Evolutionary conservation across 2,329 filamentous ascomycete species (phyloP), one percentile per base, ranked within the genome.

Genomic region (Monosporascus sp.): DNA sequence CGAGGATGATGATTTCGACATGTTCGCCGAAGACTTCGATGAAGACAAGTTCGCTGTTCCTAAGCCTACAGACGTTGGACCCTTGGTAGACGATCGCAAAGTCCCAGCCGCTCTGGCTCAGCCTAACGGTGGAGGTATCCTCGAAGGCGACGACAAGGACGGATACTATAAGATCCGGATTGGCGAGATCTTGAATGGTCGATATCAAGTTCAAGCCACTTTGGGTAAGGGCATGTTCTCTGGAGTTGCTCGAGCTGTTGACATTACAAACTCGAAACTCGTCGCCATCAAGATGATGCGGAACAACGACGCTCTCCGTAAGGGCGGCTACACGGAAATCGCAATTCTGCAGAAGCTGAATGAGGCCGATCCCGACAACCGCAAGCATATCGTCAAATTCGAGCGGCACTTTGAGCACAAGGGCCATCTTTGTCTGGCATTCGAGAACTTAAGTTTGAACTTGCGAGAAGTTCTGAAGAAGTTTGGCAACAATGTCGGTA

Each of bases 221-320:
- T 79, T 99, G 22, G 94, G 94, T 58, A 91, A 90, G 71, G 94
- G 94, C 63, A 96, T 97, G 81, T 99, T 97, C 69, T 96, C 94
- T 0, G 91, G 91, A 8, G 94, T 99, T n/a, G 91, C 94, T 51
- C 86, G 91, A 59, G 94, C 94, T 22, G 80, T 84, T 58, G 92
- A 97, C 70, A 81, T 87, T 22, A 84, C 83, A 48, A 89, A 81
- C 54, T 86, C 86, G 64, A 82, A 83, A 62, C 70, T 88, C n/a
- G 92, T 97, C 35, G 94, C 94, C 24, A 89, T 99, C 78, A 99
- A 99, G 74, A 94, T 99, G 63, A 96, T 97, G 72, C 89, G 94
- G 58, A 95, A 95, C 71, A 97, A 99, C 65, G 92, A 96, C 66
- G 89, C 90, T 14, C 87, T 97, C 70, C 82, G 86, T 60, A 97